Percentiles rank a stretch among this genome's conserved stretches.
These are phyloP conservation scores for Helminthosporium solani DNA, from an alignment of 2,329 filamentous ascomycete genomes.

Conservation along the genomic window DNA sequence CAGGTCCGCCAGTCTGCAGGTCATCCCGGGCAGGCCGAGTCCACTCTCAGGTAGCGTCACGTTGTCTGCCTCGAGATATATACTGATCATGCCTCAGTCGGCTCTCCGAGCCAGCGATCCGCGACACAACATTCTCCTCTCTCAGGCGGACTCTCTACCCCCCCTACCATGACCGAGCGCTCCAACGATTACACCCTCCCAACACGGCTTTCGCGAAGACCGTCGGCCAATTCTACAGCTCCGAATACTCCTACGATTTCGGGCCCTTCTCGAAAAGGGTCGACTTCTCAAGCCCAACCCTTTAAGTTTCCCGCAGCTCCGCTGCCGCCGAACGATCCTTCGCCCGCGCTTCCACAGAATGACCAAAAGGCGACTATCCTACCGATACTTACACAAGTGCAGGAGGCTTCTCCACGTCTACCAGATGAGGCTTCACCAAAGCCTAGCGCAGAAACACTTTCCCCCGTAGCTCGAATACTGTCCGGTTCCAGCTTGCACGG, in stretches of 20 bases:
- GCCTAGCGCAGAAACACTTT: constrained; percentile 53
- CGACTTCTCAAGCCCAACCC: constrained; percentile 47
- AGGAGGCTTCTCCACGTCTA: constrained; percentile 23
- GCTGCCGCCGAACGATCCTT: constrained; percentile 34
- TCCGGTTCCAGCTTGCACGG: constrained; percentile 72
- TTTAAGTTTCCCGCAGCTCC: constrained; percentile 59
- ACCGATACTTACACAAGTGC: constrained; percentile 44
- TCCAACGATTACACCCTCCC: constrained; percentile 32
- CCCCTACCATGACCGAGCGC: constrained; percentile 30
- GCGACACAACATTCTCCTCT: constrained; percentile 46
- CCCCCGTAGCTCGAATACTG: constrained; percentile 67
- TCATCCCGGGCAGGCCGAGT: constrained; percentile 53
- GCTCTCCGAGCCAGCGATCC: constrained; percentile 34
- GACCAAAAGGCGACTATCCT: constrained; percentile 36
- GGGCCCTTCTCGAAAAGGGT: constrained; percentile 39
- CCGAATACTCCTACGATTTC: constrained; percentile 29
- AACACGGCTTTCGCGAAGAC: constrained; percentile 27
- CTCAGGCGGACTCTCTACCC: constrained; percentile 42
- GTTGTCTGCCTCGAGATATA: constrained; percentile 1
- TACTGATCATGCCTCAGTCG: constrained; percentile 27
- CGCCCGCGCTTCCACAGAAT: constrained; percentile 31
- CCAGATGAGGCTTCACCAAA: constrained; percentile 43
- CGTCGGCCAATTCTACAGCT: constrained; percentile 35
- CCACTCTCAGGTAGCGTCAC: constrained; percentile 32
- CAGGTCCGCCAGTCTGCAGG: constrained; percentile 79